Conservation (phyloP, 2,329 filamentous ascomycete species). For the Exophiala alcalophila region DNA sequence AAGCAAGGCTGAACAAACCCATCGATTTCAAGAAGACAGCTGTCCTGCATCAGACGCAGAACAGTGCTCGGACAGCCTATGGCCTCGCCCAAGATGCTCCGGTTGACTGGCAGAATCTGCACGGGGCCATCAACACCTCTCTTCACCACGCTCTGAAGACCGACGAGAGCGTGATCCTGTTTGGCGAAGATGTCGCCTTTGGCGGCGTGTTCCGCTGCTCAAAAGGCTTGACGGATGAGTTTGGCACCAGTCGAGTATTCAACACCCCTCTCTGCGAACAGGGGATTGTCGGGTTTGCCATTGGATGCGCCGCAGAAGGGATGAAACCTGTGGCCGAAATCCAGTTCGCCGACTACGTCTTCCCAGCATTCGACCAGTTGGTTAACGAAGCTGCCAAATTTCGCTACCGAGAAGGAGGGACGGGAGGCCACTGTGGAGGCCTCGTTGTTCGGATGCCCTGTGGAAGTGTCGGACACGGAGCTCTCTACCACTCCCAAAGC, state of each 20-base stretch:
- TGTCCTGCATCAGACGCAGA: constrained; percentile 75
- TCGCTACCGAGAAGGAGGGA: constrained; percentile 67
- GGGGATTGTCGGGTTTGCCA: constrained; percentile 89
- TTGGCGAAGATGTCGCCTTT: constrained; percentile 96
- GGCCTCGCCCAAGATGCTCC: constrained; percentile 70
- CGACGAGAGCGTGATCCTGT: constrained; percentile 83
- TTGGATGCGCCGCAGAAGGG: constrained; percentile 84
- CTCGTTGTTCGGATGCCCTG: constrained; percentile 87
- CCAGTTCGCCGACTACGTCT: constrained; percentile 93
- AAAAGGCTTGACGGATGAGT: constrained; percentile 83
- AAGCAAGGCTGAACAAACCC: constrained; percentile 72
- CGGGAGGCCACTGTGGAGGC: constrained; percentile 68
- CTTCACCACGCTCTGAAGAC: constrained; percentile 75
- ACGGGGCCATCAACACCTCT: constrained; percentile 89
- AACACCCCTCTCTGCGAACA: constrained; percentile 95
- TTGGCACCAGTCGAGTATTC: constrained; percentile 86
- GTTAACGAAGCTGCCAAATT: constrained; percentile 92
- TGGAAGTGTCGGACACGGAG: constrained; percentile 85
- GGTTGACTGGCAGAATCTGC: constrained; percentile 87
- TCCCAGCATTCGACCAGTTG: constrained; percentile 87
- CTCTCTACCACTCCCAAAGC: constrained; percentile 82
- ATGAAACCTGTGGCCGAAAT: constrained; percentile 93
- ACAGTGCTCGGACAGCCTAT: constrained; percentile 65
- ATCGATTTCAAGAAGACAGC: constrained; percentile 82
- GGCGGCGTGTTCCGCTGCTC: constrained; percentile 95